Percentiles rank a stretch among this genome's conserved stretches.
phyloP scores from a whole-genome alignment of 345 rosid species.

The Camelina hispida region DNA sequence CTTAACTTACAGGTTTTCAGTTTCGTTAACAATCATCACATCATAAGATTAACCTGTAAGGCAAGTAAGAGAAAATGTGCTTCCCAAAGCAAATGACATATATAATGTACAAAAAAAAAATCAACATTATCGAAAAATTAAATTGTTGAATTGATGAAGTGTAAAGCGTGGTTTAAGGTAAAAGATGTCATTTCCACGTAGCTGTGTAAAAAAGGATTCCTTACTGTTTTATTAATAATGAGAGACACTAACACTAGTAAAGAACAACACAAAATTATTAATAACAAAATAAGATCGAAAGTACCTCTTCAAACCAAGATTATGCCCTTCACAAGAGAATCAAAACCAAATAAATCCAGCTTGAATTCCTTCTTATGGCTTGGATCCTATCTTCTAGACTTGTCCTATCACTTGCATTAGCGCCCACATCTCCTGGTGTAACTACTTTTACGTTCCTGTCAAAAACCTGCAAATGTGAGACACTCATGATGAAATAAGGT shows the following conservation, averaged over 20 bases:
- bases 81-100: conserved; percentile 31
- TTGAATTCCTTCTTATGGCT: conserved; percentile 68
- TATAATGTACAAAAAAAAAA: conserved; percentile 2
- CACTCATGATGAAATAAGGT: conserved; percentile 5
- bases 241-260: not conserved
- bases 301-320: too few species aligned
- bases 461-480: conserved; percentile 39
- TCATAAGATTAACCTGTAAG: too few species aligned
- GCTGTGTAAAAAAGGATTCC: not conserved
- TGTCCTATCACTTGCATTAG: conserved; percentile 48
- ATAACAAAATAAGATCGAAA: too few species aligned
- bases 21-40: too few species aligned
- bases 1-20: too few species aligned
- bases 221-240: not conserved
- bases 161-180: conserved; percentile 24
- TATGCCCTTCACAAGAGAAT: too few species aligned
- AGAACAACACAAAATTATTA: not conserved
- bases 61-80: conserved; percentile 22
- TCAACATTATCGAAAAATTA: not conserved
- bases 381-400: conserved; percentile 52
- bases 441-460: conserved; percentile 68
- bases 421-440: conserved; percentile 41
- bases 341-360: conserved; percentile 95
- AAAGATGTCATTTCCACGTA: conserved; percentile 25
- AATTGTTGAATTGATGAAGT: conserved; percentile 5